Conservation (phyloP, 345 rosid genomes). For the Lepidium sativum region DNA sequence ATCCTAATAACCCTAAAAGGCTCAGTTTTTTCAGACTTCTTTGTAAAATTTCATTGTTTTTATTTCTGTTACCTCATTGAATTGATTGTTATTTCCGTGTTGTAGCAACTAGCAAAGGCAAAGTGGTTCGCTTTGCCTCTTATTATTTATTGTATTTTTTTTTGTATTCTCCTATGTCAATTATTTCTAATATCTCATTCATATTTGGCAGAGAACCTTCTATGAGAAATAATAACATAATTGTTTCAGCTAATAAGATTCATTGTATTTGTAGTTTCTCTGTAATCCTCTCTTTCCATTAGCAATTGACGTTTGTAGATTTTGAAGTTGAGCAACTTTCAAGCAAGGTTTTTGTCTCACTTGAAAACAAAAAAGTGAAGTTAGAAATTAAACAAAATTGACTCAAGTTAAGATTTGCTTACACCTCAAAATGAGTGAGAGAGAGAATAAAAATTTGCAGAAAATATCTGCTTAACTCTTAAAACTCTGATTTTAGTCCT, state of each 20-base stretch:
- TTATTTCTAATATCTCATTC: constrained; percentile 21
- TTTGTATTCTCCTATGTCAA: constrained; percentile 14
- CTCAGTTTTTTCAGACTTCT: constrained; percentile 24
- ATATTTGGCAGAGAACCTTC: constrained; percentile 17
- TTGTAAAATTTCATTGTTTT: constrained; percentile 14
- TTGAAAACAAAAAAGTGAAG: background rate
- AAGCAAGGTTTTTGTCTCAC: constrained; percentile 1
- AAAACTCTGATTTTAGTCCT: constrained; percentile 1
- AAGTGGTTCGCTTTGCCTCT: constrained; percentile 14
- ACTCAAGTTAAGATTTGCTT: constrained; percentile 8
- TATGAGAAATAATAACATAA: constrained; percentile 21
- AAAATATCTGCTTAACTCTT: constrained; percentile 2
- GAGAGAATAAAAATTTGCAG: background rate
- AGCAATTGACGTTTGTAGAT: background rate
- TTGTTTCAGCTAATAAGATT: constrained; percentile 7
- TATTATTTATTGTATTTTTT: constrained; percentile 8
- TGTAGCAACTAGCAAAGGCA: constrained; percentile 20
- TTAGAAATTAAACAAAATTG: constrained; percentile 11
- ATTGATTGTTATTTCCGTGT: constrained; percentile 21
- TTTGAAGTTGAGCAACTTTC: background rate
- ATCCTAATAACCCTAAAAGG: constrained; percentile 18
- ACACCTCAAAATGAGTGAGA: constrained; percentile 13
- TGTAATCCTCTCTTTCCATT: background rate
- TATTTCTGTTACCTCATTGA: too few relatives aligned
- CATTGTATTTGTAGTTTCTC: background rate